Conservation (phyloP, 2,329 filamentous ascomycete genomes). For the Aspergillus chevalieri region DNA sequence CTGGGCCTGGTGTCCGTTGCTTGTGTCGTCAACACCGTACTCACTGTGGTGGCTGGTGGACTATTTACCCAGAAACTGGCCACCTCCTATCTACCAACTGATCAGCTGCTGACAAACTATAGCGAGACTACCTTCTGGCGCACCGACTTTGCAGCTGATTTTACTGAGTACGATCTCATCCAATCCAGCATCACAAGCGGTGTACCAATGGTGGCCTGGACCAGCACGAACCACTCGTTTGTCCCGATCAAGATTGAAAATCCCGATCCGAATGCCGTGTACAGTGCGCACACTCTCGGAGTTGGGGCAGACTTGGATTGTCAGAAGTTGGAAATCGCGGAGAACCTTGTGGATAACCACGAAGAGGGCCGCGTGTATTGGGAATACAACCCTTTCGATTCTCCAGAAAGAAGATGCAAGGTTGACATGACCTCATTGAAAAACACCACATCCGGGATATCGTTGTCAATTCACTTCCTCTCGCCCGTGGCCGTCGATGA, state of each 20-base stretch:
- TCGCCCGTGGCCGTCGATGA: slow-evolving; percentile 18
- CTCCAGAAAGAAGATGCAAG: slow-evolving; percentile 18
- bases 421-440: slow-evolving; percentile 21
- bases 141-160: slow-evolving; percentile 28
- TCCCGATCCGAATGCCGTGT: slow-evolving; percentile 16
- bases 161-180: slow-evolving; percentile 30
- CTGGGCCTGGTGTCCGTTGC: slow-evolving; percentile 24
- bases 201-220: slow-evolving; percentile 27
- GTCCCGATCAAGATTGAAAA: slow-evolving; percentile 20
- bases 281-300: slow-evolving; percentile 23
- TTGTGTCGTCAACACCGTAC: slow-evolving; percentile 23
- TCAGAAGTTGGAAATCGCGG: slow-evolving; percentile 10
- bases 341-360: slow-evolving; percentile 11
- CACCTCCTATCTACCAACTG: slow-evolving; percentile 18
- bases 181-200: slow-evolving; percentile 31
- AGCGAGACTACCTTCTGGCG: slow-evolving; percentile 22
- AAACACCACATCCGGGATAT: slow-evolving; percentile 17
- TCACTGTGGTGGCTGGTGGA: slow-evolving; percentile 27
- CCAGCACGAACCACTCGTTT: slow-evolving; percentile 25
- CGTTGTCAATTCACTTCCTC: slow-evolving; percentile 29
- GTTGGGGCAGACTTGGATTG: slow-evolving; percentile 24
- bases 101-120: slow-evolving; percentile 22
- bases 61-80: slow-evolving; percentile 28
- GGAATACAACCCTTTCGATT: slow-evolving; percentile 19
- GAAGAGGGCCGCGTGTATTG: slow-evolving; percentile 15